Conservation (phyloP, 805 yeast genomes). For the Metschnikowia picachoensis region DNA sequence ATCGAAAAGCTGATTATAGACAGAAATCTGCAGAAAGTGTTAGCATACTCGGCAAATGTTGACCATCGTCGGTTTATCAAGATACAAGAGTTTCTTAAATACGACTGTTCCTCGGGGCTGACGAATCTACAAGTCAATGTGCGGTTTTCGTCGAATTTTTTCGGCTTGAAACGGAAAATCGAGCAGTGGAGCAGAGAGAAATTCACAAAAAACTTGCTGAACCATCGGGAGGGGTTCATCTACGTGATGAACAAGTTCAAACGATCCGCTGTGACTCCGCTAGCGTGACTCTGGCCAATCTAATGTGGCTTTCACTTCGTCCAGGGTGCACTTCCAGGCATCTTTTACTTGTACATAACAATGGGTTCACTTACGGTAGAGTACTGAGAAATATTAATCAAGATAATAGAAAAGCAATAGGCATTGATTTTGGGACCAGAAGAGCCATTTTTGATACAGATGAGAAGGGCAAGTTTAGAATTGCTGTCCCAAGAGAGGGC, state of each 20-base stretch:
- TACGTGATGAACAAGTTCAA: slow-evolving; percentile 66
- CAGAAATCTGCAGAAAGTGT: slow-evolving; percentile 50
- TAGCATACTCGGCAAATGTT: slow-evolving; percentile 73
- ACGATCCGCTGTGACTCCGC: neutral
- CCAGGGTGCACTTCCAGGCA: too few relatives aligned
- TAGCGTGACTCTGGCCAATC: too few relatives aligned
- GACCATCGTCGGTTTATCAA: slow-evolving; percentile 78
- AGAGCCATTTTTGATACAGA: too few relatives aligned
- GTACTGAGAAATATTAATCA: too few relatives aligned
- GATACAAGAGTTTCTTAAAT: slow-evolving; percentile 73
- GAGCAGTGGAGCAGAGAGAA: slow-evolving; percentile 77
- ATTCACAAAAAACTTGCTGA: slow-evolving; percentile 63
- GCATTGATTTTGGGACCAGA: too few relatives aligned
- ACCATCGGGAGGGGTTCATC: slow-evolving; percentile 68
- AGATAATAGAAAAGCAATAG: too few relatives aligned
- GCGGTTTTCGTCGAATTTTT: slow-evolving; percentile 65
- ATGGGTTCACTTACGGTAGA: too few relatives aligned
- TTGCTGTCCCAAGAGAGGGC: too few relatives aligned
- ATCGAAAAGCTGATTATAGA: slow-evolving; percentile 75
- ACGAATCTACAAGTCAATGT: slow-evolving; percentile 59
- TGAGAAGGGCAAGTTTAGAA: too few relatives aligned
- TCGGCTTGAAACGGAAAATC: slow-evolving; percentile 65
- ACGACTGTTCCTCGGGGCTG: slow-evolving; percentile 26
- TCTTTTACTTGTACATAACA: too few relatives aligned
- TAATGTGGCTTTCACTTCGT: too few relatives aligned